A percentile compares a stretch with the other conserved stretches of the same genome.
These are phyloP conservation scores for Monosporozyma yasuniensis DNA, from an alignment of 805 yeast genomes.

Conservation along the genomic window DNA sequence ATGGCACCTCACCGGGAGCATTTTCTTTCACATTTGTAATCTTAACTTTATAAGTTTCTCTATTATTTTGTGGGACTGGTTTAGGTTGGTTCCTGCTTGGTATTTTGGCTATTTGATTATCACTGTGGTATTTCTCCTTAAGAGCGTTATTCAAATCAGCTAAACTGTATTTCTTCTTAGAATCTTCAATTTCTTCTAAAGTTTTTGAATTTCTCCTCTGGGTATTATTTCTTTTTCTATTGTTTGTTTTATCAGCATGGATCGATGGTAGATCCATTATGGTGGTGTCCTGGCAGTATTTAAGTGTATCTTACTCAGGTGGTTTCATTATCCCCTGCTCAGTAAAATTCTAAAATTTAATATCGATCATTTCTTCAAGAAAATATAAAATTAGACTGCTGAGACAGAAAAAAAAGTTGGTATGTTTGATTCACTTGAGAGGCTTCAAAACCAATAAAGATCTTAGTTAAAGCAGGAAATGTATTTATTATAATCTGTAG, in stretches of 20 bases:
- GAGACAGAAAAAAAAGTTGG: not conserved
- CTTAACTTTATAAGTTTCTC: not conserved
- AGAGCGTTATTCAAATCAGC: conserved; percentile 2
- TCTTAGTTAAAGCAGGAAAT: no score
- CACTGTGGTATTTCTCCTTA: not conserved
- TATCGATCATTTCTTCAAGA: not conserved
- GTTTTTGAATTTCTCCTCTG: not conserved
- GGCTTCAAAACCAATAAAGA: not conserved
- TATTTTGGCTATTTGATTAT: not conserved
- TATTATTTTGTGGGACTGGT: not conserved
- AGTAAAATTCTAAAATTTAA: not conserved
- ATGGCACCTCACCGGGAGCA: not conserved
- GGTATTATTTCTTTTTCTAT: not conserved
- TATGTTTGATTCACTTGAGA: not conserved
- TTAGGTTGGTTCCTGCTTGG: not conserved
- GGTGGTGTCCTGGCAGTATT: not conserved
- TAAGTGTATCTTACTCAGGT: not conserved
- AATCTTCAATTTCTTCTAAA: not conserved
- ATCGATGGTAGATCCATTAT: not conserved
- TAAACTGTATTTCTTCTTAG: conserved; percentile 2
- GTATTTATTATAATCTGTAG: no score
- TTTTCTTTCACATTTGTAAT: not conserved
- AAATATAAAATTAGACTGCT: not conserved
- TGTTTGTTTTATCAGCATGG: not conserved
- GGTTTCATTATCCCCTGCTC: not conserved